phyloP scores from a whole-genome alignment of 257 asterid genomes.

The Salvia hispanica region DNA sequence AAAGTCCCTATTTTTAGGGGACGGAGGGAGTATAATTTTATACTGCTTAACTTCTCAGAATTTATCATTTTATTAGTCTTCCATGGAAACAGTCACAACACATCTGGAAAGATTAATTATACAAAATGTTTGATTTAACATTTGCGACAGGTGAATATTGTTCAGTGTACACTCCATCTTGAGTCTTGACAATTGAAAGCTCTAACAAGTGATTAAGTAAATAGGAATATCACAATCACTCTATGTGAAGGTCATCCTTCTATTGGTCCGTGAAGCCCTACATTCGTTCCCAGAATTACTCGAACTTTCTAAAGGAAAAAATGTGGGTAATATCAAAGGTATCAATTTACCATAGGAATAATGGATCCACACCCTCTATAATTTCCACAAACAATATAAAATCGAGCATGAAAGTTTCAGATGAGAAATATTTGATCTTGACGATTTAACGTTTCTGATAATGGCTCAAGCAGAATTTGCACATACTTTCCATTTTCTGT shows the following conservation, averaged over 20 bases:
- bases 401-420: not conserved
- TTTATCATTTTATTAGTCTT: constrained; percentile 1
- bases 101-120: not conserved
- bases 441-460: not conserved
- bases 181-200: constrained; percentile 5
- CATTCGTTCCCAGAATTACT: not conserved
- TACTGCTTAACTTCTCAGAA: not conserved
- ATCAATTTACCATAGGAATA: not conserved
- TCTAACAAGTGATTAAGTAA: constrained; percentile 11
- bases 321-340: constrained; percentile 8
- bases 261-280: not conserved
- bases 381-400: not conserved
- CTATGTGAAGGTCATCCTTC: not conserved
- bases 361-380: not conserved
- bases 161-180: not conserved
- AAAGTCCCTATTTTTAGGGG: too few relatives aligned
- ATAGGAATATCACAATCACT: not conserved
- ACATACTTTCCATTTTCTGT: too few relatives aligned
- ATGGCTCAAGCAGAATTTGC: not conserved
- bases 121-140: not conserved
- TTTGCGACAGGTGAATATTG: constrained; percentile 7
- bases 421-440: not conserved
- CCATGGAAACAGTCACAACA: not conserved
- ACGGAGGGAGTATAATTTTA: not conserved
- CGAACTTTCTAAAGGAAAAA: constrained; percentile 2